Percentiles rank a stretch among this genome's conserved stretches.
These are phyloP conservation scores for Alternaria alternata DNA, from an alignment of 2,329 filamentous ascomycete genomes.

Conservation along the genomic window DNA sequence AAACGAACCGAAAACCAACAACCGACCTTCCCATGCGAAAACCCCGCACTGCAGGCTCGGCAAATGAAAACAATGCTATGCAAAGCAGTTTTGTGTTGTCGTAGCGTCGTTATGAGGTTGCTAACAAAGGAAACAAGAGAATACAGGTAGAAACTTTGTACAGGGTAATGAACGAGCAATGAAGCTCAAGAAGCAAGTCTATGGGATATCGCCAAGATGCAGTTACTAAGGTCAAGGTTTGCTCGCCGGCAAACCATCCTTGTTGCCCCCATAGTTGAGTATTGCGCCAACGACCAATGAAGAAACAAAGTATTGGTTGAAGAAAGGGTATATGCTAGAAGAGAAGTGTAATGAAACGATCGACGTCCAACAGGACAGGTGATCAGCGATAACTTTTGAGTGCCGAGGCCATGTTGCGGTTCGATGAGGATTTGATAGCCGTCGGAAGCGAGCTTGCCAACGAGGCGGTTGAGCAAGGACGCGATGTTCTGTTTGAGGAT, in stretches of 20 bases:
- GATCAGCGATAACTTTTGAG: slow-evolving; percentile 24
- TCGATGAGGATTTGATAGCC: slow-evolving; percentile 6
- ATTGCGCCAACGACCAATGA: slow-evolving; percentile 23
- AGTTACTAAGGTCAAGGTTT: slow-evolving; percentile 21
- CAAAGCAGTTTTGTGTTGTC: slow-evolving; percentile 24
- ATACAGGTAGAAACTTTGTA: slow-evolving; percentile 13
- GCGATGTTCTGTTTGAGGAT: slow-evolving; percentile 16
- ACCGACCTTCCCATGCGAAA: slow-evolving; percentile 20
- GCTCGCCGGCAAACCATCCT: slow-evolving; percentile 28
- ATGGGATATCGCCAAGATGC: slow-evolving; percentile 42
- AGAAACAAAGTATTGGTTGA: slow-evolving; percentile 21
- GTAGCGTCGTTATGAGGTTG: slow-evolving; percentile 29
- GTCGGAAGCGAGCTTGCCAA: slow-evolving; percentile 8
- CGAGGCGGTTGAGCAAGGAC: slow-evolving; percentile 12
- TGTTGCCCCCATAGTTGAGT: slow-evolving; percentile 9
- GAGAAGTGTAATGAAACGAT: slow-evolving; percentile 20
- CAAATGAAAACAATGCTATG: slow-evolving; percentile 14
- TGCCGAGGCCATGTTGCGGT: slow-evolving; percentile 18
- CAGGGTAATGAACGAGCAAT: slow-evolving; percentile 27
- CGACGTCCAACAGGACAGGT: slow-evolving; percentile 15
- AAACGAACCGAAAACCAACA: slow-evolving; percentile 22
- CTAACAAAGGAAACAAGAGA: slow-evolving; percentile 19
- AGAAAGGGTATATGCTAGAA: slow-evolving; percentile 39
- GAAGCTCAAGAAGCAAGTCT: slow-evolving; percentile 40
- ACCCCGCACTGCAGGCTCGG: slow-evolving; percentile 10